Base-by-base conservation (phyloP, 371 early-diverging fungal species). In the Saksenaea vasiformis region DNA sequence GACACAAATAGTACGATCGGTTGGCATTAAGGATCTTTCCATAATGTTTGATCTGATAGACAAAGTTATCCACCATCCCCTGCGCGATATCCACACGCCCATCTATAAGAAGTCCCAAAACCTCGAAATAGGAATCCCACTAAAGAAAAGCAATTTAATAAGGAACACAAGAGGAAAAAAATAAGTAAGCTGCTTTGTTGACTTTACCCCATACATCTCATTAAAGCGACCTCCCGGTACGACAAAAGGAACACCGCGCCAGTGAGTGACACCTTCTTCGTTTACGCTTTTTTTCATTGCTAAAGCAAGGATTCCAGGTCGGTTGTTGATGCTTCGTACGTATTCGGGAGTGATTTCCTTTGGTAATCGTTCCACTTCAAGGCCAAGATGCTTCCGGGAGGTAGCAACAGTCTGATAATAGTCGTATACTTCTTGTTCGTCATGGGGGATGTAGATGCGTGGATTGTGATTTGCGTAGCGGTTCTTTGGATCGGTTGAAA, bases 161-260 rank as follows among this genome's bases (percentile, higher is more conserved):
- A 31, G 31, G 4, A 7, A 31, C 31, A 31, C 10, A 9, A 9
- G 9, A 22, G 5, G 26, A 22, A 47, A 47, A 47, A 43, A 1
- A 43, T n/a, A 43, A n/a, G 43, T 37, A 13, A 37, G 37, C 39
- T 11, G 39, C 39, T 31, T 2, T 7, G 31, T 17, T 3, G 22
- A 10, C 8, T 22, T n/a, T 47, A 47, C 51, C 51, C 96, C 96
- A 70, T 97, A 97, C 92, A 94, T 94, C 74, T 97, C 97, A 73
- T 96, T 97, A 80, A 96, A 97, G 0, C 97, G 85, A 4, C 97
- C 97, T 27, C 97, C 97, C 0, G 96, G 97, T 0, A 97, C 96
- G 11, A 95, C 93, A 69, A 95, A 97, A 0, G 95, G 94, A 5
- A 91, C 87, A 3, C 94, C 95, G 26, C 69, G 70, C 62, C 89